Percentiles rank a stretch among this genome's conserved stretches.
Conservation (phyloP, 192 early-diverging fungal species). For the Rhizophagus prolifer region DNA sequence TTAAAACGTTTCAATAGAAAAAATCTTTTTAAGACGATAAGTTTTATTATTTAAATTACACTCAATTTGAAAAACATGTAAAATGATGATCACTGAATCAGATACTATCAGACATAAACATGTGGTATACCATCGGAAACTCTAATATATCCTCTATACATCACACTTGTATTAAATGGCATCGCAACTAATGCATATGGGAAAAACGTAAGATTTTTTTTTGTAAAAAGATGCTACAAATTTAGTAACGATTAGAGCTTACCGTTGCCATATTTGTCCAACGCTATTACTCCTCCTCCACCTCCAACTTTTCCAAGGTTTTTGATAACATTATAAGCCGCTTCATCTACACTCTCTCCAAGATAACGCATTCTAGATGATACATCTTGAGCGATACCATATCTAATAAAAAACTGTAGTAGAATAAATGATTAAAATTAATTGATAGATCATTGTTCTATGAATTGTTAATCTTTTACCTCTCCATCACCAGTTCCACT, state of each 20-base stretch:
- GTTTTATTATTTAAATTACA: no score
- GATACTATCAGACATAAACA: constrained; percentile 41
- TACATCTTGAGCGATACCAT: constrained; percentile 41
- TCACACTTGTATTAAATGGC: constrained; percentile 44
- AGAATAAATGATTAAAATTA: background rate
- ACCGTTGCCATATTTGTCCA: constrained; percentile 43
- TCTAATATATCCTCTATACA: constrained; percentile 48
- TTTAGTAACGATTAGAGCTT: background rate
- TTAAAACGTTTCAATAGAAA: no score
- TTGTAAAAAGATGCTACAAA: background rate
- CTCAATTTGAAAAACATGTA: no score
- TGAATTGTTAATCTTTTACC: constrained; percentile 18
- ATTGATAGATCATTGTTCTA: no score
- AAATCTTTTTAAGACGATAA: no score
- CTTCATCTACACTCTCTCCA: constrained; percentile 35
- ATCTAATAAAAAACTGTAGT: constrained; percentile 44
- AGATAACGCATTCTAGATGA: constrained; percentile 47
- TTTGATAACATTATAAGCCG: constrained; percentile 35
- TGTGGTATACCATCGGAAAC: constrained; percentile 36
- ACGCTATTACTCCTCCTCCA: constrained; percentile 44
- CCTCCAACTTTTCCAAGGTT: constrained; percentile 37
- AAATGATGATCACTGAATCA: background rate
- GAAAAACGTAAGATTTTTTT: background rate
- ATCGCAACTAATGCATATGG: constrained; percentile 33
- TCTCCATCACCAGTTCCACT: constrained; percentile 50